Evolutionary conservation across 495 filamentous ascomycete genomes (phyloP), one percentile per base, ranked within the genome.

Genomic region (Daldinia concentrica): DNA sequence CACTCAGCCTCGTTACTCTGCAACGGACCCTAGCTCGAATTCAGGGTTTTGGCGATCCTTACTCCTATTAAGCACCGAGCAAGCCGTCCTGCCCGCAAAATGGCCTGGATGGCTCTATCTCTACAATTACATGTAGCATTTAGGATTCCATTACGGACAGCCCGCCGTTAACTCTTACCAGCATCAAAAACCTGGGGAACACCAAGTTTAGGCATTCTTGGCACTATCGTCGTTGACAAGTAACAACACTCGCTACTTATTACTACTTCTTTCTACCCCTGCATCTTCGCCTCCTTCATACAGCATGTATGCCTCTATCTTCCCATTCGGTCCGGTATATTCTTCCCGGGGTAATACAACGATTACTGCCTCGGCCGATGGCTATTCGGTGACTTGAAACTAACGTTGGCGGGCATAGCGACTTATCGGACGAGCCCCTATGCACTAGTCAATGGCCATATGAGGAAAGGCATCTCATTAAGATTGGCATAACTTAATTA

Each of bases 321-420:
- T 39, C 54, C 61, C 55, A 72, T 75, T 75, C 73, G 75, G 75
- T 22, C 75, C 73, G 75, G 64, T 67, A 66, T 75, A 45, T 29
- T 56, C 43, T 66, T 71, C 69, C 67, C 61, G 69, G 69, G 67
- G 72, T 71, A 66, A 51, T 51, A 68, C 72, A 65, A 63, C 63
- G 68, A 61, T 66, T 50, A 43, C 32, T 55, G 58, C 74, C 62
- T 69, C 61, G 71, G 43, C 62, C 64, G 39, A 27, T 50, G 45
- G 41, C 34, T 63, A 43, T 63, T 63, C 41, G 63, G 65, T 72
- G 50, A 29, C 36, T 58, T 52, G 63, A 62, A 57, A 41, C 9
- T 51, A 52, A 32, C 30, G 37, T 55, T 52, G 48, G 19, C 36
- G 32, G 36, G 58, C 32, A 58, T 45, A 17, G 17, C 54, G 51